phyloP scores from a whole-genome alignment of 1,284 basidiomycete species.

The Tetrapyrgos nigripes region DNA sequence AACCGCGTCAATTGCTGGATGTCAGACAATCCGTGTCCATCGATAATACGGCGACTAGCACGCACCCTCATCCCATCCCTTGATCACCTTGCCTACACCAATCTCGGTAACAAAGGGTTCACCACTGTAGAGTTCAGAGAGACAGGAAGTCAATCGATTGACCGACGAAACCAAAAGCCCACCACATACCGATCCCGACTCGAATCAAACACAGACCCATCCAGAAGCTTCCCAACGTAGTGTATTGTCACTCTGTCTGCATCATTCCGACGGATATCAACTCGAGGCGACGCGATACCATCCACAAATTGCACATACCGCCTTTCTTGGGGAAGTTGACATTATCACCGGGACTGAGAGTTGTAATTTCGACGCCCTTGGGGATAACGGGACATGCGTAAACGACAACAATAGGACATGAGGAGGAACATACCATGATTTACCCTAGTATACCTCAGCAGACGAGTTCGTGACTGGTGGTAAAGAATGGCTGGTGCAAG shows the following conservation, averaged over 20 bases:
- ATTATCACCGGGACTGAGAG: slow-evolving; percentile 50
- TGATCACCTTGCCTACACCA: slow-evolving; percentile 84
- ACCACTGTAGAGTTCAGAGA: slow-evolving; percentile 41
- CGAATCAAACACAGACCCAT: slow-evolving; percentile 75
- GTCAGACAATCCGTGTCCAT: background rate
- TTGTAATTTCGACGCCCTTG: slow-evolving; percentile 53
- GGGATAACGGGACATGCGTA: background rate
- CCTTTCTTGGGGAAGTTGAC: slow-evolving; percentile 50
- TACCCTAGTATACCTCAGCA: slow-evolving; percentile 1
- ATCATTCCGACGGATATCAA: background rate
- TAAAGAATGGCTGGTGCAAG: slow-evolving; percentile 13
- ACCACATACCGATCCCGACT: slow-evolving; percentile 68
- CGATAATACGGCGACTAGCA: slow-evolving; percentile 11
- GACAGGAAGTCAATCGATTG: background rate
- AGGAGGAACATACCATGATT: slow-evolving; percentile 30
- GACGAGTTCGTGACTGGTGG: slow-evolving; percentile 5
- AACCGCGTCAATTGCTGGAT: slow-evolving; percentile 10
- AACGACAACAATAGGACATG: background rate
- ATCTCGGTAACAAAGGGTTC: slow-evolving; percentile 78
- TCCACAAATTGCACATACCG: slow-evolving; percentile 40
- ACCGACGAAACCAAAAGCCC: background rate
- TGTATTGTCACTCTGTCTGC: slow-evolving; percentile 66
- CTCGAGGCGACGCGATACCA: background rate
- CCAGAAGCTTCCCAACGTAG: slow-evolving; percentile 71
- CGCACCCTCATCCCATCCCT: slow-evolving; percentile 91